A percentile compares a stretch with the other conserved stretches of the same genome.
phyloP scores from a whole-genome alignment of 2,329 filamentous ascomycete genomes.

The Arthrocladium fulminans region DNA sequence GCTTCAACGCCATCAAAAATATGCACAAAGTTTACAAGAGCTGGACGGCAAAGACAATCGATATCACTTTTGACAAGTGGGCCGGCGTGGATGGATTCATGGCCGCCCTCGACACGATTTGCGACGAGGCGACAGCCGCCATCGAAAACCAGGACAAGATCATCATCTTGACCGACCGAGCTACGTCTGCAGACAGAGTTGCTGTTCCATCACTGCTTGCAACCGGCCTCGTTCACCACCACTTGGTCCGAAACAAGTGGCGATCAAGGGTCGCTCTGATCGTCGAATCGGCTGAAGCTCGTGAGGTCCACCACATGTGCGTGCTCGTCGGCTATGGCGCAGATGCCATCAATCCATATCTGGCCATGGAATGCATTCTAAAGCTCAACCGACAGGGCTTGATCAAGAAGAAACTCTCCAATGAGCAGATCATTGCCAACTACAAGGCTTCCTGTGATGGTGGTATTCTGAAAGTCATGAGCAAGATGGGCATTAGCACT shows the following conservation, averaged over 20 bases:
- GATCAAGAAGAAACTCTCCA: slow-evolving; percentile 77
- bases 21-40: slow-evolving; percentile 62
- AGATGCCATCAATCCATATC: slow-evolving; percentile 88
- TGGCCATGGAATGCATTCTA: slow-evolving; percentile 90
- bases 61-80: slow-evolving; percentile 84
- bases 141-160: slow-evolving; percentile 77
- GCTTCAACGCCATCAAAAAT: slow-evolving; percentile 80
- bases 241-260: slow-evolving; percentile 93
- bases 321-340: slow-evolving; percentile 93
- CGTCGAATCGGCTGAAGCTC: slow-evolving; percentile 87
- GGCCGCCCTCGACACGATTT: slow-evolving; percentile 79
- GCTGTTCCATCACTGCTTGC: slow-evolving; percentile 78
- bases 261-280: slow-evolving; percentile 77
- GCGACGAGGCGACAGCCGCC: slow-evolving; percentile 71
- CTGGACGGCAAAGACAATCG: slow-evolving; percentile 85
- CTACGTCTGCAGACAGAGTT: slow-evolving; percentile 71
- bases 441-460: slow-evolving; percentile 96
- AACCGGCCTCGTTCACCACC: slow-evolving; percentile 89
- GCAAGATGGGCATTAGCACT: slow-evolving; percentile 98
- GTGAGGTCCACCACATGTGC: slow-evolving; percentile 98
- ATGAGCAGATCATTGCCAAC: slow-evolving; percentile 80
- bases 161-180: slow-evolving; percentile 81
- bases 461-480: slow-evolving; percentile 97
- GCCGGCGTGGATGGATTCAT: slow-evolving; percentile 78
- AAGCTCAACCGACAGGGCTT: slow-evolving; percentile 92